Evolutionary conservation across 139 green algal species (phyloP), one percentile per base, ranked within the genome.

Genomic region (Chlorella sp.): DNA sequence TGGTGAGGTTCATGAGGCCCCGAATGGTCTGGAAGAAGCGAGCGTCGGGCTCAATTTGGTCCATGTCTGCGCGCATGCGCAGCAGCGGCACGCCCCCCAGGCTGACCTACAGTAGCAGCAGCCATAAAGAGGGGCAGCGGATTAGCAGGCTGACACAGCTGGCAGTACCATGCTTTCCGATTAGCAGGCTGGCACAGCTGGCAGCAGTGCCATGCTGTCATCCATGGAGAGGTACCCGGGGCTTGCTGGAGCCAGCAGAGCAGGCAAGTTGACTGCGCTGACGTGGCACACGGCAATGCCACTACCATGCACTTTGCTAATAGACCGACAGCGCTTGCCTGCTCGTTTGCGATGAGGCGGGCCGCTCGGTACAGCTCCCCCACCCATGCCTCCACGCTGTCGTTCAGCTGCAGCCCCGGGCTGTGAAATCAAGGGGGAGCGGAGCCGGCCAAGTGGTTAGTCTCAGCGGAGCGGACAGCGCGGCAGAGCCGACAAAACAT

Each of bases 1-100:
- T 28, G 5, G 91, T 93, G 39, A 94, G 81, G 84, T 94, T 94
- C 81, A 92, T 90, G 9, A 94, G 91, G 22, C 92, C 92, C 30
- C 66, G 75, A 18, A 92, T 76, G 11, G 53, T 40, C 81, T 94
- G 92, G 57, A 88, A 94, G 77, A 83, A 94, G 32, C 57, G 68
- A 1, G 79, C 68, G 83, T 91, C 64, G 28, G 86, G 81, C 4
- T 71, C 39, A 18, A 64, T 68, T 9, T 57, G 48, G 7, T 2
- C 11, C 64, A 71, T 32, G 64, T 28, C 64, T 71, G 21, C 64
- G 3, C 64, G 22, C 21, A 71, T 81, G 30, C 92, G 81, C 77
- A 93, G 81, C 77, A 93, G 78, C 48, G 69, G 77, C 30, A 94
- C 75, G 37, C 71, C 66, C 0, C 36, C 71, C 26, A 91, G 76